phyloP scores from a whole-genome alignment of 352 stramenopile species.

The Globisporangium sylvaticum region DNA sequence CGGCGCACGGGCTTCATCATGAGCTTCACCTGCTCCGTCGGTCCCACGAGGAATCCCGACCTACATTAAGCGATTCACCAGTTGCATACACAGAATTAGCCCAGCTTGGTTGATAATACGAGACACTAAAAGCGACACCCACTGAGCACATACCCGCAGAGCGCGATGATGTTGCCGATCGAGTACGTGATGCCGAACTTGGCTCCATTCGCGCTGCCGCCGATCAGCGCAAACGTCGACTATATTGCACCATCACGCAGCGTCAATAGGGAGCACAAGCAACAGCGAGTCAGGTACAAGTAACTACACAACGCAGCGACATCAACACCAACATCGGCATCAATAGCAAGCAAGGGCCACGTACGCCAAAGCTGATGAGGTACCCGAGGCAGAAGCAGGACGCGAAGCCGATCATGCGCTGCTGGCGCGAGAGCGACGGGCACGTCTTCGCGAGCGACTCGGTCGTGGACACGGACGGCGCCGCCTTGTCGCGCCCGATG shows the following conservation, averaged over 20 bases:
- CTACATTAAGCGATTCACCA: constrained; percentile 21
- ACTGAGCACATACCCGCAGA: constrained; percentile 51
- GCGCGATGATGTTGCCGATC: constrained; percentile 77
- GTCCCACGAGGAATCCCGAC: constrained; percentile 78
- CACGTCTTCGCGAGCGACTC: constrained; percentile 59
- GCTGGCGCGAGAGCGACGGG: constrained; percentile 58
- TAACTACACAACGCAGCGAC: neutral
- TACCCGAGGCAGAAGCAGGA: constrained; percentile 80
- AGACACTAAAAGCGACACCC: neutral
- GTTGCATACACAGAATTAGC: neutral
- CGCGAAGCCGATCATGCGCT: constrained; percentile 69
- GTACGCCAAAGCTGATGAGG: constrained; percentile 80
- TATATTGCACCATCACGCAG: no score
- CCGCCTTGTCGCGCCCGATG: constrained; percentile 54
- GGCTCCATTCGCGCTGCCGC: constrained; percentile 55
- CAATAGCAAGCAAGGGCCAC: neutral
- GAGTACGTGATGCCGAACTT: constrained; percentile 84
- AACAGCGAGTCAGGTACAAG: no score
- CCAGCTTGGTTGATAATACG: neutral
- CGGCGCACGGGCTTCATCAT: constrained; percentile 85
- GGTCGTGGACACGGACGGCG: constrained; percentile 16
- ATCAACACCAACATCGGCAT: no score
- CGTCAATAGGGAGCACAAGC: no score
- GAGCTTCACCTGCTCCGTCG: constrained; percentile 77
- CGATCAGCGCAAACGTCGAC: constrained; percentile 80